Evolutionary conservation across 139 green algal species (phyloP).

Genomic region (Pedinophyceae sp.): DNA sequence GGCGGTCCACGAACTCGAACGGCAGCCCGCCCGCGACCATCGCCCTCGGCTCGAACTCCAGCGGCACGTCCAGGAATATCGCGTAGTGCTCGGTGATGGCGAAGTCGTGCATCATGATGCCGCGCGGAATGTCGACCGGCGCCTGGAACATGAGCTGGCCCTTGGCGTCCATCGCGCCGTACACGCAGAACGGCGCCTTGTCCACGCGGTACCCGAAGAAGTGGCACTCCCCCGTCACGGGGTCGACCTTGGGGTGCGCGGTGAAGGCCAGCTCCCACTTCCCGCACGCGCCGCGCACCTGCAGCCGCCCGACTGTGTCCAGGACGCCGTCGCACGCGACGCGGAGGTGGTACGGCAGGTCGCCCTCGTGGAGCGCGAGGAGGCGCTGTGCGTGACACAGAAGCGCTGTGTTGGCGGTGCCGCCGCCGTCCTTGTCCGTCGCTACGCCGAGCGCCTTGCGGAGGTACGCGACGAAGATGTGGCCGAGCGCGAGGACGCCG

Average conservation of each 20-base stretch:
- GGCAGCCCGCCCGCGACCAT: too few species aligned
- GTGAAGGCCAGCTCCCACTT: conserved; percentile 38
- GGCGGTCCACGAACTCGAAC: too few species aligned
- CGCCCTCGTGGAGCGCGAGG: conserved; percentile 57
- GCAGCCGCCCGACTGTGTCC: conserved; percentile 39
- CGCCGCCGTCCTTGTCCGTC: conserved; percentile 4
- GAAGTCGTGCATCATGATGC: conserved; percentile 70
- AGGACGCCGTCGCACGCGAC: conserved; percentile 20
- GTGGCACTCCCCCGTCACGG: conserved; percentile 18
- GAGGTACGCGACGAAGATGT: background rate
- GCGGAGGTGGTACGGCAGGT: conserved; percentile 34
- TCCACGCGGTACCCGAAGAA: background rate
- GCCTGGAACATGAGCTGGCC: conserved; percentile 13
- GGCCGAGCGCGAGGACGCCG: conserved; percentile 4
- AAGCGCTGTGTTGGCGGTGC: conserved; percentile 51
- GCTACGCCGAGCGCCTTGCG: conserved; percentile 7
- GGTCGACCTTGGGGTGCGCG: conserved; percentile 66
- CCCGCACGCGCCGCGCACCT: conserved; percentile 6
- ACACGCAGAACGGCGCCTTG: conserved; percentile 13
- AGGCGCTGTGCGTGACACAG: conserved; percentile 40
- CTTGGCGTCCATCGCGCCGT: conserved; percentile 12
- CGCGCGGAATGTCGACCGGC: conserved; percentile 9
- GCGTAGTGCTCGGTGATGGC: conserved; percentile 43
- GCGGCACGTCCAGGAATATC: conserved; percentile 51
- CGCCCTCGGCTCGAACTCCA: conserved; percentile 18